Conservation (phyloP, 352 stramenopile species). For the Phytophthora idaei region DNA sequence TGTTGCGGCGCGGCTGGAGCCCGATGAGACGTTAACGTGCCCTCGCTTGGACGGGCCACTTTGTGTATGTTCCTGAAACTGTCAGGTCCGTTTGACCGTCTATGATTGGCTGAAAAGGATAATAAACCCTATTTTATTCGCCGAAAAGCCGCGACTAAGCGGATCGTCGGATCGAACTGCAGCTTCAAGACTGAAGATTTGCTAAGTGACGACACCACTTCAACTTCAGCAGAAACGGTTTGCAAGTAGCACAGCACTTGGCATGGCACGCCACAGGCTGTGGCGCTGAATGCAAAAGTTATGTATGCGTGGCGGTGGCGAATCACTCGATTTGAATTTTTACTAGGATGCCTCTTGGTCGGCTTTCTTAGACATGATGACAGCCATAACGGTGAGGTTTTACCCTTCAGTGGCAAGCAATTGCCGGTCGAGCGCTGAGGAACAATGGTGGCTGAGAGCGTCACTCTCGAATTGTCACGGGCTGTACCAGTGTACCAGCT, state of each 20-base stretch:
- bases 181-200: constrained; percentile 36
- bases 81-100: no score
- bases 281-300: constrained; percentile 12
- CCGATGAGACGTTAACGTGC: constrained; percentile 36
- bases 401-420: not conserved
- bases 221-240: constrained; percentile 23
- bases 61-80: no score
- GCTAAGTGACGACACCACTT: constrained; percentile 28
- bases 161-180: constrained; percentile 15
- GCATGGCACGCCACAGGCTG: constrained; percentile 3
- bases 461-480: constrained; percentile 11
- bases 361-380: not conserved
- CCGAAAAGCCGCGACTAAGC: constrained; percentile 10
- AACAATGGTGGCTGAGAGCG: constrained; percentile 15
- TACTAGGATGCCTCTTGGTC: not conserved
- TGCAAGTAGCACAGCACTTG: constrained; percentile 18
- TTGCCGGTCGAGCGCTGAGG: constrained; percentile 5
- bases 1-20: not conserved
- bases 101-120: constrained; percentile 4
- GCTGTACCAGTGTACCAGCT: constrained; percentile 15
- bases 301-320: not conserved
- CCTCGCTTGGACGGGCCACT: constrained; percentile 8
- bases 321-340: constrained; percentile 1
- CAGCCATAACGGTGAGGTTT: not conserved
- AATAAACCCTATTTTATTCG: constrained; percentile 5